Conservation (phyloP, 2,329 filamentous ascomycete genomes). For the Aspergillus ochraceus region DNA sequence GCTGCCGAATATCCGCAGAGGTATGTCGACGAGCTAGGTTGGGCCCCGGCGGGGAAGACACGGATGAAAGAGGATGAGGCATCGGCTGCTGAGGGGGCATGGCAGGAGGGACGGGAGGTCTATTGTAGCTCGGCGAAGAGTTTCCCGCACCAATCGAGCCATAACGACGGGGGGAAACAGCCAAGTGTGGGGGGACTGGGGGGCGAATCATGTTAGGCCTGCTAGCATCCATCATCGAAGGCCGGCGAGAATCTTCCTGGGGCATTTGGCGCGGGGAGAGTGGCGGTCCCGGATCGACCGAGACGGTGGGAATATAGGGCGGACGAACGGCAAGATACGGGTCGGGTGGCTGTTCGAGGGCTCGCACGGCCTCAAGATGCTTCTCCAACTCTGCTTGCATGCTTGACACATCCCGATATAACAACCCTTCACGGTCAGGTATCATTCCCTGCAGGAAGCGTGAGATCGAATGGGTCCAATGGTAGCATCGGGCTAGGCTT, state of each 20-base stretch:
- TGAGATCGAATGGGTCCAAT: constrained; percentile 82
- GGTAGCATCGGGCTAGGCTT: constrained; percentile 70
- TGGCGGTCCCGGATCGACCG: constrained; percentile 67
- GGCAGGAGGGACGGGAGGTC: constrained; percentile 65
- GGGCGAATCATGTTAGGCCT: constrained; percentile 70
- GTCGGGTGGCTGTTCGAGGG: constrained; percentile 64
- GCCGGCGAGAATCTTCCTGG: constrained; percentile 77
- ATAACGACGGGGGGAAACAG: constrained; percentile 75
- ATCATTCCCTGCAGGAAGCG: constrained; percentile 72
- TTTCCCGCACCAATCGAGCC: constrained; percentile 76
- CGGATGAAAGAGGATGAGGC: constrained; percentile 60
- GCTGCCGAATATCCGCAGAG: constrained; percentile 89
- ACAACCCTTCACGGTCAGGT: constrained; percentile 70
- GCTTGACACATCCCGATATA: constrained; percentile 70
- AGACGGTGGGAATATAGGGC: constrained; percentile 62
- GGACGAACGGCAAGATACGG: constrained; percentile 63
- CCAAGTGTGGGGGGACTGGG: constrained; percentile 77
- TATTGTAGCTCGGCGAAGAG: constrained; percentile 71
- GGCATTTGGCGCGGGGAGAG: constrained; percentile 85
- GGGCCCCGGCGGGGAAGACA: constrained; percentile 57
- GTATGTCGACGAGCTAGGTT: constrained; percentile 84
- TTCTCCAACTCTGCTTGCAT: constrained; percentile 65
- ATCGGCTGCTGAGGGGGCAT: constrained; percentile 69
- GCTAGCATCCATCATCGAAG: constrained; percentile 64
- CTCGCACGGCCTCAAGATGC: constrained; percentile 59